A percentile compares a stretch with the other conserved stretches of the same genome.
Evolutionary conservation across 345 rosid genomes (phyloP).

Genomic region (Camelina laxa): DNA sequence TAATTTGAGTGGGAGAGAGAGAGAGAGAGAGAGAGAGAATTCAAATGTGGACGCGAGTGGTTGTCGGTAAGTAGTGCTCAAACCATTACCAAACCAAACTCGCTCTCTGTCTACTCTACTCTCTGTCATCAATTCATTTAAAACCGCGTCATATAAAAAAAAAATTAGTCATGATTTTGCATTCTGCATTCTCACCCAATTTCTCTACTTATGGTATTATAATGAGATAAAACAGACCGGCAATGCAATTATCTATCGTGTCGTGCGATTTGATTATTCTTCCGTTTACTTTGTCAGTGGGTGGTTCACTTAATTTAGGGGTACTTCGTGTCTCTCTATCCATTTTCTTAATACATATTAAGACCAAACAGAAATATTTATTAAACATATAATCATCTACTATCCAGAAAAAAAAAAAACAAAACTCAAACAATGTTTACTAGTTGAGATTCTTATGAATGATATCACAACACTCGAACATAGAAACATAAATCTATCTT

Average conservation of each 20-base stretch:
- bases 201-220: background rate
- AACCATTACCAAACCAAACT: constrained; percentile 9
- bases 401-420: no score
- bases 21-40: background rate
- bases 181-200: background rate
- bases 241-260: background rate
- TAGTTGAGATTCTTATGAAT: no score
- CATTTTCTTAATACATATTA: no score
- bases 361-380: no score
- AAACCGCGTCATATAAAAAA: background rate
- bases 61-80: constrained; percentile 34
- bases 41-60: constrained; percentile 45
- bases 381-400: no score
- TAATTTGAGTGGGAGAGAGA: constrained; percentile 24
- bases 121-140: background rate
- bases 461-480: no score
- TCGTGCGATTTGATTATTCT: background rate
- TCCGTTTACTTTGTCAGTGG: background rate
- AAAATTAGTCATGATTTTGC: background rate
- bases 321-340: background rate
- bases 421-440: no score
- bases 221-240: background rate
- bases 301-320: background rate
- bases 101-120: background rate
- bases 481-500: no score